These are phyloP conservation scores for Lentinula sp. DNA, from an alignment of 768 basidiomycete genomes.

Conservation along the genomic window DNA sequence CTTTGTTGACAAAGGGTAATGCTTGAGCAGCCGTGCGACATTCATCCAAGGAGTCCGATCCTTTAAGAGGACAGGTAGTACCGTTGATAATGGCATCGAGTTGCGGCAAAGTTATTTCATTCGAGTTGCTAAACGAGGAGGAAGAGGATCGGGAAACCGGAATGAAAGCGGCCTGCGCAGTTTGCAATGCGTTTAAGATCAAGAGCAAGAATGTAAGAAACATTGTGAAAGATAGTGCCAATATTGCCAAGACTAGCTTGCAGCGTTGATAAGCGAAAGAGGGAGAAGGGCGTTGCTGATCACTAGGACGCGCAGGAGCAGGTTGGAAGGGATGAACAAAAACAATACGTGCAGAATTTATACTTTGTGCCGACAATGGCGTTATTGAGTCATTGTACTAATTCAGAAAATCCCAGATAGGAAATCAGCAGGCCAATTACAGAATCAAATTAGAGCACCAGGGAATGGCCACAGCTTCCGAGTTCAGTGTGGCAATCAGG, in stretches of 20 bases:
- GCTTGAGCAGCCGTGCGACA: conserved; percentile 16
- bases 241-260: background rate
- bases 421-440: background rate
- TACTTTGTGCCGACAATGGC: background rate
- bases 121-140: background rate
- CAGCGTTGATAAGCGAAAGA: background rate
- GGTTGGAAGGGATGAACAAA: background rate
- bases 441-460: too few species aligned
- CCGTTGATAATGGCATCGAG: conserved; percentile 13
- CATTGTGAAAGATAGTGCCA: background rate
- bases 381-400: background rate
- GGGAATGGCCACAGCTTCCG: too few species aligned
- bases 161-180: background rate
- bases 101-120: conserved; percentile 11
- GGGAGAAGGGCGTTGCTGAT: background rate
- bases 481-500: too few species aligned
- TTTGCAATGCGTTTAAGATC: background rate
- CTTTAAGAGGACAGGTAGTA: conserved; percentile 9
- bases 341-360: background rate
- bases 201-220: background rate
- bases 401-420: background rate
- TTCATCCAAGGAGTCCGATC: conserved; percentile 11
- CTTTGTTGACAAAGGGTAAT: conserved; percentile 17
- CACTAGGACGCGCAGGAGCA: background rate
- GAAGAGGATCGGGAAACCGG: background rate